phyloP scores from a whole-genome alignment of 495 filamentous ascomycete genomes.

The Daldinia caldariorum region DNA sequence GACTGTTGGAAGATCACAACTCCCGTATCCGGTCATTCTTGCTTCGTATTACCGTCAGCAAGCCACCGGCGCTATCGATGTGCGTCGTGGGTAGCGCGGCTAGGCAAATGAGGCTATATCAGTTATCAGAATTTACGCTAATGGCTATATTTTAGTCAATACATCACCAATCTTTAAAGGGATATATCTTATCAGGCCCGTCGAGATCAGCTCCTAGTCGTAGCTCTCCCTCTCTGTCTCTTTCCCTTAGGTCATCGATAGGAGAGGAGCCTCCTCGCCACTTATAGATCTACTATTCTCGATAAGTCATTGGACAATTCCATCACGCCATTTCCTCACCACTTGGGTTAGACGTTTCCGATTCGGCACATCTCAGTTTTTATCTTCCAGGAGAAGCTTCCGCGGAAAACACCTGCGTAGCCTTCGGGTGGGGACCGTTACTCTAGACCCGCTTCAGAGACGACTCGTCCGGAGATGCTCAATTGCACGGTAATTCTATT shows the following conservation, averaged over 20 bases:
- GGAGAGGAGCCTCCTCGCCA: background rate
- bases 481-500: conserved; percentile 34
- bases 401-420: conserved; percentile 43
- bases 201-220: conserved; percentile 16
- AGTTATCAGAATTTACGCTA: background rate
- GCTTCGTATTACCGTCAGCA: background rate
- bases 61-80: conserved; percentile 1
- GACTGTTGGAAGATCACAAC: background rate
- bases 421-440: conserved; percentile 28
- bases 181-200: conserved; percentile 5
- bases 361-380: conserved; percentile 17
- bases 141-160: background rate
- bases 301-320: conserved; percentile 17
- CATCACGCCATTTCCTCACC: conserved; percentile 5
- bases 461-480: conserved; percentile 46
- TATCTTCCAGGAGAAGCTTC: conserved; percentile 37
- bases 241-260: conserved; percentile 7
- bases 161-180: background rate
- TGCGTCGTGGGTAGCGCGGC: background rate
- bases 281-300: conserved; percentile 2
- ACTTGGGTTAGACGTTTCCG: conserved; percentile 25
- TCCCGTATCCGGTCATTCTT: background rate
- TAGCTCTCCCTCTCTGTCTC: conserved; percentile 6
- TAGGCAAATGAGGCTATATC: background rate
- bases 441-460: conserved; percentile 24